These are phyloP conservation scores for Penicillium lagena DNA, from an alignment of 495 filamentous ascomycete species.

Conservation along the genomic window DNA sequence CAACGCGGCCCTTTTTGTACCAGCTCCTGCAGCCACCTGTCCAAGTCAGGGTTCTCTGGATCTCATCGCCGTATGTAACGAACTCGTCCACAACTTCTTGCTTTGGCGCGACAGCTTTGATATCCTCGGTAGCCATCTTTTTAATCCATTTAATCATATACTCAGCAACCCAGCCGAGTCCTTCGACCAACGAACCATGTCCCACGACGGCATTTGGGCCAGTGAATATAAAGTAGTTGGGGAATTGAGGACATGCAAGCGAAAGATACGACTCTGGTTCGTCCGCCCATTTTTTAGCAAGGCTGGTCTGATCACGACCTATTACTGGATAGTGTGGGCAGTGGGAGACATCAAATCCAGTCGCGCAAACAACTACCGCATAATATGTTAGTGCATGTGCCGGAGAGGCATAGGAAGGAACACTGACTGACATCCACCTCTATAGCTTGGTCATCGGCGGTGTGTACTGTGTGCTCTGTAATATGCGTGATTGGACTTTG, in stretches of 20 bases:
- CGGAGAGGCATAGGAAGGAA: background rate
- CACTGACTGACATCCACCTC: constrained; percentile 37
- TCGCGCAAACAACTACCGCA: constrained; percentile 38
- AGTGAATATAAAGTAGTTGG: constrained; percentile 30
- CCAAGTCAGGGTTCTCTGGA: constrained; percentile 43
- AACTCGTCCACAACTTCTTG: constrained; percentile 34
- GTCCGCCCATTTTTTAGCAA: constrained; percentile 26
- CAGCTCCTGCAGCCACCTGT: constrained; percentile 37
- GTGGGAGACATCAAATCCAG: constrained; percentile 43
- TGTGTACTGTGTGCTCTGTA: constrained; percentile 36
- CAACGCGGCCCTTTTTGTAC: constrained; percentile 37
- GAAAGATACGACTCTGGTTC: constrained; percentile 24
- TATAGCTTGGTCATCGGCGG: constrained; percentile 28
- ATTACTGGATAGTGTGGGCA: constrained; percentile 29
- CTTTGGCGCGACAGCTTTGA: constrained; percentile 38
- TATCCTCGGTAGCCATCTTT: constrained; percentile 39
- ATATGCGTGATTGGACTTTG: constrained; percentile 21
- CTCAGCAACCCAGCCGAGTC: constrained; percentile 42
- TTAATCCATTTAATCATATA: constrained; percentile 47
- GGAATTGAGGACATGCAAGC: constrained; percentile 16
- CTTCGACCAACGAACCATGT: constrained; percentile 35
- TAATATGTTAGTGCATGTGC: no score
- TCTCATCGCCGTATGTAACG: constrained; percentile 30
- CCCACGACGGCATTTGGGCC: constrained; percentile 31
- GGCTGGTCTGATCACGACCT: constrained; percentile 26